Base-by-base conservation (phyloP, 805 yeast species). In the Candida alai region DNA sequence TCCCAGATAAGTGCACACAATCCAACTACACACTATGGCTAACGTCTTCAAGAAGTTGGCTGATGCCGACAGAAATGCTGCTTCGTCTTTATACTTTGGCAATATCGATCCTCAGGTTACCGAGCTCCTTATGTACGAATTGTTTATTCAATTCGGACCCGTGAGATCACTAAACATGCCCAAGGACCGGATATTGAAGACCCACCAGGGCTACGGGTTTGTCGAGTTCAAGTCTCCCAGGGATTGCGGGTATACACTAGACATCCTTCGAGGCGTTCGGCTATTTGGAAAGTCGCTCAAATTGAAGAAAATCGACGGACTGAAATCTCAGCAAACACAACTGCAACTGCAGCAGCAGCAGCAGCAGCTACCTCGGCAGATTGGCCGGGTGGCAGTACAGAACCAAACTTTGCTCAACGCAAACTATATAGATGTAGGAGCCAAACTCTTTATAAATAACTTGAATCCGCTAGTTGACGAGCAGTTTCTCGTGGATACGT, bases 161-260 rank as follows among this genome's bases (percentile, higher is more conserved):
- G 73, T 90, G 2, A 65, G 64, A 24, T 67, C 74, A 19, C 70
- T 93, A 4, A 72, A 80, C 40, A 65, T 93, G 43, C 97, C 97
- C 5, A 80, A 77, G 49, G 96, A 88, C 51, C 71, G 86, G 41
- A 67, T 88, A 4, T 58, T 76, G 19, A 75, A 74, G 40, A 63
- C 73, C 1, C 88, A 84, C 48, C 94, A 83, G 49, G 97, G 97
- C 4, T 90, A 68, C 61, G 97, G 95, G 7, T 90, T 93, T 59
- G 82, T 84, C 1, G 93, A 85, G 51, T 80, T 84, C 48, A 58
- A 63, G 32, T 62, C 67, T 11, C 58, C 61, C 2, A 65, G 59
- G 13, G 96, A 87, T 46, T 81, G 83, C 0, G 81, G 78, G 6
- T 90, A 88, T 52, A 85, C 79, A 1, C 56, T 73, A 22, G 68